phyloP scores from a whole-genome alignment of 2,329 filamentous ascomycete species.

The Pseudogymnoascus sp. region DNA sequence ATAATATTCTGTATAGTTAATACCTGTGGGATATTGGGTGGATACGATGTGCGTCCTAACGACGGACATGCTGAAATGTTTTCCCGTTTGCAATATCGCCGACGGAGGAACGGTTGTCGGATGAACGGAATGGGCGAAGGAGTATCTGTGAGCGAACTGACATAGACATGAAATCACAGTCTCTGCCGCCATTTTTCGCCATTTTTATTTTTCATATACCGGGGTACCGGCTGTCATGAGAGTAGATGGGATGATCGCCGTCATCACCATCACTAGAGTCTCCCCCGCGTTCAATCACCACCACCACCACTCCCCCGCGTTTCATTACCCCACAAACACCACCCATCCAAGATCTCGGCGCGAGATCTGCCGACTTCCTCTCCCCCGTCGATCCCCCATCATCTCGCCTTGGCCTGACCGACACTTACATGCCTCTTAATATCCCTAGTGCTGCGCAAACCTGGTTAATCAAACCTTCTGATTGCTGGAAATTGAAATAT shows the following conservation, averaged over 20 bases:
- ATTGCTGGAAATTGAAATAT: conserved; percentile 8
- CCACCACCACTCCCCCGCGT: not conserved
- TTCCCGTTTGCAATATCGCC: conserved; percentile 1
- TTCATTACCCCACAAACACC: conserved; percentile 10
- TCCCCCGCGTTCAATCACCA: too few relatives aligned
- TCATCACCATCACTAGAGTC: not conserved
- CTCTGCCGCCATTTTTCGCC: not conserved
- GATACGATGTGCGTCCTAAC: not conserved
- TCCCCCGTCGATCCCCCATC: not conserved
- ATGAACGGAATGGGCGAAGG: not conserved
- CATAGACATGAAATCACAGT: not conserved
- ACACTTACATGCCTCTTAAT: not conserved
- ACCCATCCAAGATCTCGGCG: conserved; percentile 9
- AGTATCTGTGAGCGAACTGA: not conserved
- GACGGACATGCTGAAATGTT: conserved; percentile 7
- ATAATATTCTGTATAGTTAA: not conserved
- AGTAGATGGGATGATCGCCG: conserved; percentile 1
- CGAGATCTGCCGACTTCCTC: not conserved
- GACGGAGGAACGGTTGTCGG: not conserved
- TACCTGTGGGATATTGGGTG: not conserved
- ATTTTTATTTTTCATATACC: conserved; percentile 2
- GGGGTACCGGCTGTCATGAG: not conserved
- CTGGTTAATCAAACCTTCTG: not conserved
- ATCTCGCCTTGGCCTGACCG: not conserved
- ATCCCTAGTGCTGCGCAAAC: not conserved